A percentile compares a stretch with the other conserved stretches of the same genome.
Conservation (phyloP, 306 rosid genomes). For the Trifolium fragiferum region DNA sequence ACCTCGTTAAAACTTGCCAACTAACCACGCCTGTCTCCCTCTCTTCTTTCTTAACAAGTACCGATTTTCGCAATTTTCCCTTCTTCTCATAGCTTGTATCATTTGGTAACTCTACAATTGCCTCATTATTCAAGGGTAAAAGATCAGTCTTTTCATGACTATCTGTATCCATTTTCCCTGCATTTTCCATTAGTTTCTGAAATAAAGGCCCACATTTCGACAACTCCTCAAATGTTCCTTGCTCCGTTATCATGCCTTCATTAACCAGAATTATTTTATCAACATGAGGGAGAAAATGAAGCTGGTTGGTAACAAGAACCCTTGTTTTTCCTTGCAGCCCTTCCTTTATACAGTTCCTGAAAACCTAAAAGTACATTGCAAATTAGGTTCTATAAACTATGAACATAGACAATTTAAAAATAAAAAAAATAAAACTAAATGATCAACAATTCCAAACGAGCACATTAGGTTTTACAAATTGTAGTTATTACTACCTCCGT, state of each 20-base stretch:
- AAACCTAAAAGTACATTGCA: slow-evolving; percentile 58
- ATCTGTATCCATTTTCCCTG: slow-evolving; percentile 70
- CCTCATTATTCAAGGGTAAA: slow-evolving; percentile 43
- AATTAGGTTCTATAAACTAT: slow-evolving; percentile 23
- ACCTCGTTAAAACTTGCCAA: slow-evolving; percentile 81
- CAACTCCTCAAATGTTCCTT: slow-evolving; percentile 88
- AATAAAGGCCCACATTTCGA: slow-evolving; percentile 67
- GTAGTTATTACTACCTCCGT: too few species aligned
- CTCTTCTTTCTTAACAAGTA: slow-evolving; percentile 82
- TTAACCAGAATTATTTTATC: slow-evolving; percentile 71
- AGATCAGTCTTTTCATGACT: slow-evolving; percentile 37
- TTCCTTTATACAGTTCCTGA: slow-evolving; percentile 81
- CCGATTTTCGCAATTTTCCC: slow-evolving; percentile 64
- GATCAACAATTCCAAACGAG: neutral
- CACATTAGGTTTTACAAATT: too few species aligned
- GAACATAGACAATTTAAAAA: slow-evolving; percentile 18
- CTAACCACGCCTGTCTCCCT: slow-evolving; percentile 85
- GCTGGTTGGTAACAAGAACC: slow-evolving; percentile 92
- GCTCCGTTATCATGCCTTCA: slow-evolving; percentile 72
- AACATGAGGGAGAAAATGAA: slow-evolving; percentile 90
- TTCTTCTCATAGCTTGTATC: slow-evolving; percentile 53
- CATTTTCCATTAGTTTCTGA: slow-evolving; percentile 92
- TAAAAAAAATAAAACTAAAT: neutral
- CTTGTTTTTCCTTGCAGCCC: slow-evolving; percentile 79
- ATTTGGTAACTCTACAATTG: slow-evolving; percentile 44